phyloP scores from a whole-genome alignment of 2,329 filamentous ascomycete genomes.

The Fusarium falciforme region DNA sequence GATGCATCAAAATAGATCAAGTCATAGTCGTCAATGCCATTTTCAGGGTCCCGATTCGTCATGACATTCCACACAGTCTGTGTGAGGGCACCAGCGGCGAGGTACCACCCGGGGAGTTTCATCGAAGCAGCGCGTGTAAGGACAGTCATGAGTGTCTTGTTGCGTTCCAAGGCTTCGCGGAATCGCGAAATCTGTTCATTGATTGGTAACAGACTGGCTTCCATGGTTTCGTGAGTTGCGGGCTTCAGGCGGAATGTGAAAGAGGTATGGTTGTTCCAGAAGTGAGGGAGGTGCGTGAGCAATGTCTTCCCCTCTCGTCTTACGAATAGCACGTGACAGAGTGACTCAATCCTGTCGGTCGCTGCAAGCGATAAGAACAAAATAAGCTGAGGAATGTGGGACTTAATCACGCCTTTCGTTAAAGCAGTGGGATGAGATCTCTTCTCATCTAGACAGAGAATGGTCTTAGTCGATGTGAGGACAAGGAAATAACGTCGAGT shows the following conservation, averaged over 20 bases:
- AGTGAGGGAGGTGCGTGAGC: not conserved
- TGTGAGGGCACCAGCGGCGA: slow-evolving; percentile 51
- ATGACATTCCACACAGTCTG: slow-evolving; percentile 54
- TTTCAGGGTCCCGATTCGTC: slow-evolving; percentile 43
- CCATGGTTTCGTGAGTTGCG: not conserved
- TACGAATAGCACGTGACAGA: not conserved
- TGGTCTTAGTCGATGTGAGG: not conserved
- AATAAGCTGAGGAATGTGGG: not conserved
- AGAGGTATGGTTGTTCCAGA: not conserved
- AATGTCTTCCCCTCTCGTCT: not conserved
- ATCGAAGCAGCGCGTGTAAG: slow-evolving; percentile 42
- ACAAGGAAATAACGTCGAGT: not conserved
- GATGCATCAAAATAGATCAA: slow-evolving; percentile 50
- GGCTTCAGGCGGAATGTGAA: not conserved
- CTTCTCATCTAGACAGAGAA: not conserved
- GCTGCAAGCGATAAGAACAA: not conserved
- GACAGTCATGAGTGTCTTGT: slow-evolving; percentile 45
- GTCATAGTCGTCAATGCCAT: slow-evolving; percentile 53
- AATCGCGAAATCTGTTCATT: slow-evolving; percentile 41
- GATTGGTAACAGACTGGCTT: slow-evolving; percentile 43
- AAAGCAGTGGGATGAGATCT: not conserved
- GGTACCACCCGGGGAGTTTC: slow-evolving; percentile 49
- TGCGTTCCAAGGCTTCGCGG: slow-evolving; percentile 38
- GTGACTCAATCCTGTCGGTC: not conserved
- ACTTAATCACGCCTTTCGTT: not conserved